Base-by-base conservation (phyloP, 805 yeast species). In the Naumovozyma castellii region DNA sequence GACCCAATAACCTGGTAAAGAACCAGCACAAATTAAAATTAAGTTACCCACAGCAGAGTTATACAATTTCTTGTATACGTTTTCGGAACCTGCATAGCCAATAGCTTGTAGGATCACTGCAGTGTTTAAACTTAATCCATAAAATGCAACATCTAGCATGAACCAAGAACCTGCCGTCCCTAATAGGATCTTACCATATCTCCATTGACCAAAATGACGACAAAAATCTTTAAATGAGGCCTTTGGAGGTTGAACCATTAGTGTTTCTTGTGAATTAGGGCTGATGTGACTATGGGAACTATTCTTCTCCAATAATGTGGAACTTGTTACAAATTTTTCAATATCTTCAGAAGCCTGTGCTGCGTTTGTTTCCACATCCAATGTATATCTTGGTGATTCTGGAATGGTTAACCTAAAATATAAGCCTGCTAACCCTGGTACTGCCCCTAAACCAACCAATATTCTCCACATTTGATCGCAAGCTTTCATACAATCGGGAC, bases 391-490 rank as follows among this genome's bases (percentile, higher is more conserved):
- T 67, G 95, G 96, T 40, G 94, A 84, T 71, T 84, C 96, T 50
- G 94, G 95, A 62, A 84, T 87, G 50, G 95, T 86, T 66, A 86
- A 76, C 75, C 96, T 84, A 72, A 75, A 87, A 72, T 87, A 87
- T 51, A 84, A 73, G 34, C 95, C 94, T 61, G 81, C 62, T 45
- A 71, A 49, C 65, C 94, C 95, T 51, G 96, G 95, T 51, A 86
- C 82, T 68, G 84, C 78, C 61, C 96, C 95, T 48, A 88, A 73
- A 56, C 96, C 95, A 59, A 86, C 66, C 43, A 86, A 65, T 47
- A 86, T 73, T 78, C 96, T 84, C 96, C 96, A 86, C 86, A 85
- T 84, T 68, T 80, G 86, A 67, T 86, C 95, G 66, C 82, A 74
- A 40, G 95, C 95, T 59, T 69, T 75, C 45, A 67, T 60, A 79